Evolutionary conservation across 768 basidiomycete species (phyloP), one percentile per base, ranked within the genome.

Genomic region (Favolaschia claudopus): DNA sequence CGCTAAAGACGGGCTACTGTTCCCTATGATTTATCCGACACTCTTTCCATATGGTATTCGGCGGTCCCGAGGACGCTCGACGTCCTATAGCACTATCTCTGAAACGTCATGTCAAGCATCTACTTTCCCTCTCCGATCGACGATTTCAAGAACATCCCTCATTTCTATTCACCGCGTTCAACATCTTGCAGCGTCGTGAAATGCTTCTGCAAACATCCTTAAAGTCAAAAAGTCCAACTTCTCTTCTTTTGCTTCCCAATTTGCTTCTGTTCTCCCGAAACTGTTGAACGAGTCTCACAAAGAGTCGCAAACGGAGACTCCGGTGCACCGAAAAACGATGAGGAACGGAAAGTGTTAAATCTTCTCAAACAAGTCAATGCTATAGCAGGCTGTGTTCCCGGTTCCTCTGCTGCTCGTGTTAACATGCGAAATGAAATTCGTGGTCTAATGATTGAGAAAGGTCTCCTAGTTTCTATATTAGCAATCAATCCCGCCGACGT

Each of bases 111-210:
- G 61, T 68, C 2, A 58, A 54, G 24, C 69, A 72, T 54, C 37
- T 70, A 7, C 55, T 71, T 10, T 40, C 38, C 8, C 28, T 69
- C 29, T 8, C 38, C 13, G 51, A 52, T 4, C 27, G 43, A 0
- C 52, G 64, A 2, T 74, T 74, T 55, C 67, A 66, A 31, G 46
- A 58, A 34, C 67, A 74, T 55, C 50, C 58, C 19, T 68, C 67
- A 1, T 74, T 74, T 46, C 17, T 67, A 0, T 74, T 73, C 46
- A 66, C 66, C 2, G 72, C 62, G 1, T 70, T 72, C 43, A 74
- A 69, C 40, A 65, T 74, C 10, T 15, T 72, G 7, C 72, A 74
- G 42, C 27, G 65, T 0, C 52, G 67, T 0, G 38, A 42, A 14
- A 48, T 68, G 2, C 28, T 70, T 5, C 25, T 46, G n/a, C 34